Conservation (phyloP, 306 rosid species). For the Prunus kanzakura region DNA sequence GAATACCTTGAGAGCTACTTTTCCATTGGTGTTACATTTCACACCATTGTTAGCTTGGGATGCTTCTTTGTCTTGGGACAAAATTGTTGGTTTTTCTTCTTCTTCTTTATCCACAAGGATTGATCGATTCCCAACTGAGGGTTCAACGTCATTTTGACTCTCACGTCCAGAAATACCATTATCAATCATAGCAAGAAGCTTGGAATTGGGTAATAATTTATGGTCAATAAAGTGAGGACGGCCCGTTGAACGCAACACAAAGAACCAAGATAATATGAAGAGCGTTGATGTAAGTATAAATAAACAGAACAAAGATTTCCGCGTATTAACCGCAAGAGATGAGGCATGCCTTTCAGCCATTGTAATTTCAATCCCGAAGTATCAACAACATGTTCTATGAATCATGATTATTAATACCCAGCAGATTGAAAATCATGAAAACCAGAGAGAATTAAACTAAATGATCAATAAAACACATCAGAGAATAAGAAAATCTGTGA, state of each 20-base stretch:
- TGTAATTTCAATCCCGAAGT: constrained; percentile 12
- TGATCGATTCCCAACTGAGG: constrained; percentile 38
- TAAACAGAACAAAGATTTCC: constrained; percentile 48
- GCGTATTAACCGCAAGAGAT: constrained; percentile 37
- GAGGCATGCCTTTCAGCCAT: constrained; percentile 51
- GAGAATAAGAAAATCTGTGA: not conserved
- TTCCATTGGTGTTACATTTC: constrained; percentile 25
- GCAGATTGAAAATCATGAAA: not conserved
- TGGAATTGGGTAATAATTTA: constrained; percentile 35
- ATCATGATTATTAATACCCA: not conserved
- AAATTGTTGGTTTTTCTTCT: constrained; percentile 10
- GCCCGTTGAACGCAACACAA: constrained; percentile 47
- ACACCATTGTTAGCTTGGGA: constrained; percentile 2
- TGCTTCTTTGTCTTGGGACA: constrained; percentile 13
- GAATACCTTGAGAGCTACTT: constrained; percentile 45
- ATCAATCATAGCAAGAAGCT: constrained; percentile 18
- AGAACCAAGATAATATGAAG: constrained; percentile 61
- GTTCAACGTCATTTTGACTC: constrained; percentile 18
- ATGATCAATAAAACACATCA: not conserved
- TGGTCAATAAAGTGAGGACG: constrained; percentile 26
- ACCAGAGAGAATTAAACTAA: not conserved
- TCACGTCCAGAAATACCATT: constrained; percentile 12
- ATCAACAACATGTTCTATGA: constrained; percentile 11
- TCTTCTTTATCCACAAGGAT: constrained; percentile 38
- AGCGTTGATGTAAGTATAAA: constrained; percentile 43